Evolutionary conservation across 192 early-diverging fungal species (phyloP).

Genomic region (Umbelopsis sp.): DNA sequence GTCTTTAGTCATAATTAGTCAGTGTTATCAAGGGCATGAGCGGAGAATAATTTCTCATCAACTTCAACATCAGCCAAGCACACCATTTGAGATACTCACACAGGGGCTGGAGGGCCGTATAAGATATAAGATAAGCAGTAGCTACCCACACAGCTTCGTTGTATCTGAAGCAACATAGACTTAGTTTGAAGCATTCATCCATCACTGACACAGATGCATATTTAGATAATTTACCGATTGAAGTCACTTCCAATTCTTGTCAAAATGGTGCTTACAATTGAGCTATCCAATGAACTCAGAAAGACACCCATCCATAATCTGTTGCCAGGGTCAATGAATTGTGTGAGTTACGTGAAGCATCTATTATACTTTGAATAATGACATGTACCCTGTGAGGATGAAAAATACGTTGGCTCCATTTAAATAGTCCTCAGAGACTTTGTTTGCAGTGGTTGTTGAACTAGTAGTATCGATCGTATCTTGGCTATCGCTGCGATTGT

Average conservation of each 20-base stretch:
- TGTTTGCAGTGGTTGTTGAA: neutral
- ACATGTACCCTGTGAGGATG: neutral
- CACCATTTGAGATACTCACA: conserved; percentile 46
- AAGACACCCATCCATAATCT: conserved; percentile 38
- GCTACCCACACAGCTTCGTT: conserved; percentile 83
- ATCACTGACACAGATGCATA: neutral
- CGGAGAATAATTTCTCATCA: conserved; percentile 12
- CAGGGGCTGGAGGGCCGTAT: conserved; percentile 77
- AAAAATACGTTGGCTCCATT: neutral
- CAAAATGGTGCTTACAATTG: conserved; percentile 39
- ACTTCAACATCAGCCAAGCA: too few species aligned
- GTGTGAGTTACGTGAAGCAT: neutral
- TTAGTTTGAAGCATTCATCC: neutral
- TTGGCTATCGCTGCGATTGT: neutral
- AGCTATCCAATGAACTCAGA: conserved; percentile 36
- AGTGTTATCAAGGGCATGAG: neutral
- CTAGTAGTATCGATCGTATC: neutral
- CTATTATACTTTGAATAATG: too few species aligned
- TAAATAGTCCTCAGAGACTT: neutral
- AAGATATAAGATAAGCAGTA: conserved; percentile 71
- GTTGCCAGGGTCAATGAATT: neutral
- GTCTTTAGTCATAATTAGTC: conserved; percentile 29
- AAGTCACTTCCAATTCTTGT: conserved; percentile 41
- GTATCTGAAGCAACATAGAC: conserved; percentile 20
- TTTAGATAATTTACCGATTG: conserved; percentile 29